Percentiles rank a stretch among this genome's conserved stretches.
Conservation (phyloP, 805 yeast species). For the Metschnikowia kunwiensis region DNA sequence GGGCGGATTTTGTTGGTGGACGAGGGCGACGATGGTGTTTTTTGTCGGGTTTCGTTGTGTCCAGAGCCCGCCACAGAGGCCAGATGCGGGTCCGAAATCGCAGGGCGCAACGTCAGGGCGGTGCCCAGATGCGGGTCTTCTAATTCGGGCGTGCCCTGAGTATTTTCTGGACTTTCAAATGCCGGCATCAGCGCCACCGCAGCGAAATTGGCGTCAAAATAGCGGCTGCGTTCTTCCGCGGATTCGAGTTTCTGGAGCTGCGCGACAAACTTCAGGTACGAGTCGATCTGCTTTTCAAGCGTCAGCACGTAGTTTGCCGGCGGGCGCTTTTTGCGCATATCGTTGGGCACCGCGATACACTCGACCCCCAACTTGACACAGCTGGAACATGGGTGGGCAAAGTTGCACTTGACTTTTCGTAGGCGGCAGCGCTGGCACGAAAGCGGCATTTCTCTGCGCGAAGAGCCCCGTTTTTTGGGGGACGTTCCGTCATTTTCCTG, state of each 20-base stretch:
- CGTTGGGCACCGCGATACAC: constrained; percentile 47
- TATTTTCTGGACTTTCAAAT: not conserved
- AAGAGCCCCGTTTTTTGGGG: not conserved
- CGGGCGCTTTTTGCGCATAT: constrained; percentile 50
- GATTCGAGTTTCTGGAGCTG: constrained; percentile 22
- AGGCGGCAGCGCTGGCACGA: constrained; percentile 41
- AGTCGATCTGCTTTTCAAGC: constrained; percentile 33
- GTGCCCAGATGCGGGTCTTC: not conserved
- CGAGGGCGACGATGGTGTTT: constrained; percentile 6
- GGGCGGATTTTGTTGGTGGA: constrained; percentile 26
- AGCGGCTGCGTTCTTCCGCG: constrained; percentile 21
- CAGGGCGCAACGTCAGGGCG: not conserved
- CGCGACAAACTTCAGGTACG: constrained; percentile 25
- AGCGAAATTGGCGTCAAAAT: constrained; percentile 19
- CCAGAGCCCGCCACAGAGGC: not conserved
- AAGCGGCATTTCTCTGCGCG: constrained; percentile 16
- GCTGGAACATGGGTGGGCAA: constrained; percentile 46
- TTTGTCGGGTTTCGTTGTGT: not conserved
- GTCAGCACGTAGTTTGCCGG: constrained; percentile 48
- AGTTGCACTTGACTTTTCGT: constrained; percentile 48
- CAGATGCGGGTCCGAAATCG: not conserved
- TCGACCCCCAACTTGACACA: constrained; percentile 43
- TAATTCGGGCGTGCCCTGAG: not conserved
- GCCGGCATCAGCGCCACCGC: constrained; percentile 25
- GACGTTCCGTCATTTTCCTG: not conserved